Evolutionary conservation across 2,329 filamentous ascomycete species (phyloP), one percentile per base, ranked within the genome.

Genomic region (Sporothrix luriei): DNA sequence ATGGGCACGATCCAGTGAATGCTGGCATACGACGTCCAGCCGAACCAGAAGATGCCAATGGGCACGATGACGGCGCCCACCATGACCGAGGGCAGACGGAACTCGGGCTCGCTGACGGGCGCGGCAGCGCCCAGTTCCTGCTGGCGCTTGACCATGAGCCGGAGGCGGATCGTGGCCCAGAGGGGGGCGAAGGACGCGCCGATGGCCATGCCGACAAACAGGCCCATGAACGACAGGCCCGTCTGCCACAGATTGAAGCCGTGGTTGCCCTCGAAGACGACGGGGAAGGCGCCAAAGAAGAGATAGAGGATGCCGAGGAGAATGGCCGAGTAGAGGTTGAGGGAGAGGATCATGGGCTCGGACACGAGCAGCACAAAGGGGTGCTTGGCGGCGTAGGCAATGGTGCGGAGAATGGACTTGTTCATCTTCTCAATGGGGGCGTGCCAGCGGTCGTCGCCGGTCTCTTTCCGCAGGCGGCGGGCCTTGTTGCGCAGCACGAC

Each of bases 281-380:
- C 82, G 5, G 90, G 87, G 75, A 97, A 97, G 0, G 93, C 93
- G 24, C 93, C 93, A 77, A 97, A 96, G 82, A 96, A 97, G 51
- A 97, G 87, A 77, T 97, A 97, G 2, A 97, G 81, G 57, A 97
- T 90, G 5, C 93, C 94, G 9, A 97, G 83, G n/a, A 97, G 82
- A 68, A 97, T 87, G 51, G 93, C 92, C 0, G 91, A 92, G 74
- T 94, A 91, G 26, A 95, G 80, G 78, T 93, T 95, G 33, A 97
- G 87, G 74, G 88, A 88, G 70, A 95, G 82, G 71, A 90, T 91
- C 92, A 97, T 97, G 73, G 91, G 92, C 81, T 97, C 93, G 68
- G 91, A 85, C 65, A 90, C 78, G 68, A 97, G 84, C 6, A 97
- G 85, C 79, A 95, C 87, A 77, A 95, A 91, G 6, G 92, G 92